Percentiles rank a stretch among this genome's conserved stretches.
These are phyloP conservation scores for Acrocalymma vagum DNA, from an alignment of 2,329 filamentous ascomycete species.

Conservation along the genomic window DNA sequence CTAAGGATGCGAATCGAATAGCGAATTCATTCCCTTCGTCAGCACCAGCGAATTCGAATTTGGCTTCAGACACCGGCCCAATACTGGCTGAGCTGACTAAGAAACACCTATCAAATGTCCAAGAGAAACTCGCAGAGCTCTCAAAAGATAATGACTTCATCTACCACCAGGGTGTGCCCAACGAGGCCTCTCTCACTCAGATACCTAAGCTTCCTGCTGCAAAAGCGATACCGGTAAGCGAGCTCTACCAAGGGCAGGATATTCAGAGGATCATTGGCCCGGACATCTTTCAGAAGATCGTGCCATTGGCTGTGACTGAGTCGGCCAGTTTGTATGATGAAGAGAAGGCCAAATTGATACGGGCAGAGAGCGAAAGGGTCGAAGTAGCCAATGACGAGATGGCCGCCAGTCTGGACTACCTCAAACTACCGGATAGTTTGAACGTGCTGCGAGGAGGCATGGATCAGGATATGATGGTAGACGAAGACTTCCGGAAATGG, in stretches of 20 bases:
- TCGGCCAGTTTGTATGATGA: constrained; percentile 97
- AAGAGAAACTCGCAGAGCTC: constrained; percentile 79
- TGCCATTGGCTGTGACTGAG: constrained; percentile 94
- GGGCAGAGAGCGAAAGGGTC: constrained; percentile 92
- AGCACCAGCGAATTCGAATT: constrained; percentile 81
- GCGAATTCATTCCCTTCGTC: constrained; percentile 83
- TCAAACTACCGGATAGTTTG: constrained; percentile 87
- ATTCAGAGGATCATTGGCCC: constrained; percentile 97
- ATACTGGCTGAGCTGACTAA: constrained; percentile 83
- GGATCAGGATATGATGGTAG: constrained; percentile 86
- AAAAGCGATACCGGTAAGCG: constrained; percentile 95
- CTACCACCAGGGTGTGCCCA: constrained; percentile 91
- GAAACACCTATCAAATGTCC: constrained; percentile 79
- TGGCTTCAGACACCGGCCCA: constrained; percentile 79
- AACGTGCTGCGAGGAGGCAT: constrained; percentile 93
- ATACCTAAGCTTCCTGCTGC: constrained; percentile 93
- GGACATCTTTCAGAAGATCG: constrained; percentile 95
- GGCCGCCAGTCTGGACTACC: constrained; percentile 91
- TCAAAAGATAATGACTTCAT: constrained; percentile 98
- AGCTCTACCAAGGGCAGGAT: constrained; percentile 95
- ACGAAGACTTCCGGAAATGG: constrained; percentile 93
- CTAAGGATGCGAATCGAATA: constrained; percentile 78
- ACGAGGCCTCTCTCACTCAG: constrained; percentile 79
- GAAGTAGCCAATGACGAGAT: constrained; percentile 95
- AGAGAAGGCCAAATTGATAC: constrained; percentile 94